Base-by-base conservation (phyloP, 805 yeast genomes). In the Diddensiella caesifluorescens region DNA sequence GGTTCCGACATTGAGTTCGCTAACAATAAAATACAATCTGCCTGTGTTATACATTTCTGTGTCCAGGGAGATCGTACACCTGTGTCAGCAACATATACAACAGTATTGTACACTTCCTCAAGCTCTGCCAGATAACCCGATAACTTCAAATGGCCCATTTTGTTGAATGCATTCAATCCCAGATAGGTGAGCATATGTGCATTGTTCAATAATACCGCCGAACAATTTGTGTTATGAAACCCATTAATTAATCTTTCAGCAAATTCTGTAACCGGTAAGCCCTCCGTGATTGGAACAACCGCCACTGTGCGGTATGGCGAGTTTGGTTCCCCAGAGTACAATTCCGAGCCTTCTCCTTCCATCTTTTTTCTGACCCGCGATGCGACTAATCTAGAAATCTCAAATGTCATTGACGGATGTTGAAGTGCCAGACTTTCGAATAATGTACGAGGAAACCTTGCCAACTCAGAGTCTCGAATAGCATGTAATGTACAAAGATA, bases 81-180 rank as follows among this genome's bases (percentile, higher is more conserved):
- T 0, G 96, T 79, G 54, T 92, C 97, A 20, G 92, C 89, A 9
- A 90, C 79, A 56, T 90, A 92, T 1, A 90, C 77, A 3, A 92
- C 83, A n/a, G 87, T 82, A 51, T 90, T 86, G 59, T 80, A 85
- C 48, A 77, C 74, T 54, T 89, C 97, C 67, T 90, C 98, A 37
- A 92, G 69, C 51, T 87, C 95, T 0, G 95, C 84, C 57, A 90
- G 83, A 55, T 81, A 85, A 0, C 97, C 95, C 30, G 92, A 77
- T 47, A 89, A 80, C 57, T 86, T 89, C 56, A 92, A 67, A 42
- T 81, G 79, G 0, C 96, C 85, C 35, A 92, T 69, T 52, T 79
- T 87, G 60, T 87, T 95, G 68, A 92, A 92, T 0, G 97, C 97
- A 62, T 89, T 86, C 41, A 86, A 74, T 1, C 98, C 98, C 47